Evolutionary conservation across 805 yeast genomes (phyloP), one percentile per base, ranked within the genome.

Genomic region (Saccharomycopsis sp.): DNA sequence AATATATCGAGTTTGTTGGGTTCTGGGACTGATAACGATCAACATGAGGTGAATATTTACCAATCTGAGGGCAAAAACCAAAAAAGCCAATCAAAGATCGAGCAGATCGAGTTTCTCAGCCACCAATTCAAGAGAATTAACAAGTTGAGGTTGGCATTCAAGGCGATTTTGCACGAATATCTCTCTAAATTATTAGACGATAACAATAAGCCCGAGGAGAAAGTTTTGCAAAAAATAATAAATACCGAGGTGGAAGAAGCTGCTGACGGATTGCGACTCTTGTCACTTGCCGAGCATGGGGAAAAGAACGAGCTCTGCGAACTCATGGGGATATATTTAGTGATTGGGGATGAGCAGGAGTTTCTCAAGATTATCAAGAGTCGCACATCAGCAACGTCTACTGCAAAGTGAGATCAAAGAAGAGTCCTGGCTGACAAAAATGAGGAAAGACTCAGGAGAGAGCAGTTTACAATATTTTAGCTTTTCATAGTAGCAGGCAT

Each of bases 91-190:
- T 54, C 37, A 46, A 53, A 20, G 59, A 48, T 20, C 34, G 41
- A 21, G 21, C 7, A n/a, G 21, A 50, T 29, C 41, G 34, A 34
- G 18, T 29, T 46, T 46, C 18, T n/a, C 7, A 34, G 20, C n/a
- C 24, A 16, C 15, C 62, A 59, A 40, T 51, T 53, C n/a, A 50
- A 51, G 12, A 44, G 52, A 41, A 44, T 57, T 18, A 59, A 59
- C 23, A 55, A 54, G 41, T 48, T 59, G 21, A 24, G 60, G 24
- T 50, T 59, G n/a, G 62, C 58, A 44, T 59, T 51, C 52, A 40
- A 54, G 50, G 41, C 60, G 3, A 55, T 59, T 24, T 44, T 56
- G 15, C 59, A 56, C 20, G 59, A 56, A 24, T 53, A 52, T 47
- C 34, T 50, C 3, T 20, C 14, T 4, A 34, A 40, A 12, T 15